Percentiles rank a stretch among this genome's conserved stretches.
phyloP scores from a whole-genome alignment of 2,329 filamentous ascomycete genomes.

The Monosporascus cannonballus region DNA sequence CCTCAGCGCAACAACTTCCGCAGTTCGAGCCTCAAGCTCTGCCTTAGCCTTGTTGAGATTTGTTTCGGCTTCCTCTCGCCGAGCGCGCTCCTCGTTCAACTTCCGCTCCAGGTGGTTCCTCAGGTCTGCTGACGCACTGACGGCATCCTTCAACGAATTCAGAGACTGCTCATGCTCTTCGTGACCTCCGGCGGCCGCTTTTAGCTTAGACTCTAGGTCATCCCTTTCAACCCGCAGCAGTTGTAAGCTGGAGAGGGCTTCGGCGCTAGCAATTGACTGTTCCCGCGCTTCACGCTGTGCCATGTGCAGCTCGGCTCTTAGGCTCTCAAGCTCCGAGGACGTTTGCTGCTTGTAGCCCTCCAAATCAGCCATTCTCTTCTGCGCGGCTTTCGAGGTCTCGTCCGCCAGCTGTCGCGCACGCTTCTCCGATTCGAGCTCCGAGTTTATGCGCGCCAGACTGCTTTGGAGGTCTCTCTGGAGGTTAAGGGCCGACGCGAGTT shows the following conservation, averaged over 20 bases:
- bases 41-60: slow-evolving; percentile 71
- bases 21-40: slow-evolving; percentile 75
- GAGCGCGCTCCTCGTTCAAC: slow-evolving; percentile 73
- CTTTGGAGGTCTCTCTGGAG: slow-evolving; percentile 74
- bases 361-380: slow-evolving; percentile 76
- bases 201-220: slow-evolving; percentile 63
- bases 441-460: slow-evolving; percentile 61
- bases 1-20: slow-evolving; percentile 68
- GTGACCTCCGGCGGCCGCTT: slow-evolving; percentile 59
- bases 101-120: slow-evolving; percentile 71
- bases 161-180: slow-evolving; percentile 68
- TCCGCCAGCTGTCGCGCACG: slow-evolving; percentile 79
- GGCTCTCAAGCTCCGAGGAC: slow-evolving; percentile 74
- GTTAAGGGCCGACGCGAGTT: slow-evolving; percentile 75
- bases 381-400: slow-evolving; percentile 75
- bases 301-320: slow-evolving; percentile 80
- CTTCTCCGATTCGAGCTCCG: slow-evolving; percentile 75
- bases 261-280: slow-evolving; percentile 69
- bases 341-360: slow-evolving; percentile 80
- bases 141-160: slow-evolving; percentile 67
- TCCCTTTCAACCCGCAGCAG: slow-evolving; percentile 82
- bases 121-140: slow-evolving; percentile 74
- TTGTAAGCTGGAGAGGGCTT: slow-evolving; percentile 68
- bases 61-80: slow-evolving; percentile 67
- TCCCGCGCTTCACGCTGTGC: slow-evolving; percentile 73